Evolutionary conservation across 1,284 basidiomycete genomes (phyloP).

Genomic region (Pseudozyma sp.): DNA sequence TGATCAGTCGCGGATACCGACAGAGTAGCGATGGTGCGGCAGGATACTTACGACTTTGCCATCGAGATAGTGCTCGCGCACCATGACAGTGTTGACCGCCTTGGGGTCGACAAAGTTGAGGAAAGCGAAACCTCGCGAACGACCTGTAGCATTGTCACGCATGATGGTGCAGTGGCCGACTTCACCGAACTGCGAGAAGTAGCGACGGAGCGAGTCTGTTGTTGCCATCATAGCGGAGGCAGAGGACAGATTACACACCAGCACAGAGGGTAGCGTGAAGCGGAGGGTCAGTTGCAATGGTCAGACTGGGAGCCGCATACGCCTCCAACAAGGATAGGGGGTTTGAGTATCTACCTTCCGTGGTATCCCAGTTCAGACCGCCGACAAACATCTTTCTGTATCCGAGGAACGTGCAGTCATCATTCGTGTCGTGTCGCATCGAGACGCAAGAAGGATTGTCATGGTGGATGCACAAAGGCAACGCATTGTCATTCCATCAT

Average conservation of each 20-base stretch:
- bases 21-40: not conserved
- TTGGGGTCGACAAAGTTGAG: slow-evolving; percentile 88
- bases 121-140: slow-evolving; percentile 93
- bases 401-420: not conserved
- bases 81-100: slow-evolving; percentile 89
- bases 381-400: slow-evolving; percentile 97
- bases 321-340: too few species aligned
- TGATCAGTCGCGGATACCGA: not conserved
- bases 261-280: not conserved
- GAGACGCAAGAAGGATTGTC: slow-evolving; percentile 20
- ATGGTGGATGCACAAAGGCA: slow-evolving; percentile 9
- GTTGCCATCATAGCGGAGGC: not conserved
- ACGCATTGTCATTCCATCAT: slow-evolving; percentile 41
- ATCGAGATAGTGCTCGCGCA: slow-evolving; percentile 85
- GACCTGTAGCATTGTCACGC: slow-evolving; percentile 85
- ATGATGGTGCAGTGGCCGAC: slow-evolving; percentile 94
- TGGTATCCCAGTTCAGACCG: slow-evolving; percentile 96
- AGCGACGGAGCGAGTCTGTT: slow-evolving; percentile 81
- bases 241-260: not conserved
- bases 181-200: slow-evolving; percentile 89
- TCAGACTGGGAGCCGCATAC: not conserved
- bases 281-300: not conserved
- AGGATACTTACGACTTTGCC: slow-evolving; percentile 83
- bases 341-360: slow-evolving; percentile 75
- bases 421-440: slow-evolving; percentile 3